Evolutionary conservation across 1,284 basidiomycete genomes (phyloP), one percentile per base, ranked within the genome.

Genomic region (Clitocybe nebularis): DNA sequence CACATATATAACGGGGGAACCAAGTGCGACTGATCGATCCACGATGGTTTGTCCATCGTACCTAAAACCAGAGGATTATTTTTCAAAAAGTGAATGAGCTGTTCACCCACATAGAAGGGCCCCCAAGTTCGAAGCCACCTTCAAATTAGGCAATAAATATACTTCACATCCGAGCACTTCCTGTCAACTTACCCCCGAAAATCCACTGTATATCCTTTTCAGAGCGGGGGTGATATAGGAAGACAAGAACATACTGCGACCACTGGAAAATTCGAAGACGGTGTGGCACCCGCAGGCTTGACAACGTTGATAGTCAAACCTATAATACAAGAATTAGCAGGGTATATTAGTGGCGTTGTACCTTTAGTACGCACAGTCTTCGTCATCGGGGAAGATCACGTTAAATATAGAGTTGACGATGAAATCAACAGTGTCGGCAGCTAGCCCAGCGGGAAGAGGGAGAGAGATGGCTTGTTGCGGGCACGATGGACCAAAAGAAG

Each of bases 291-390:
- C 1, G 66, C 56, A 3, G 79, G 74, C 22, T 66, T 71, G 40
- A 75, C 63, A 4, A 84, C 70, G 52, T 83, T 83, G 49, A 83
- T 53, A 1, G 68, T 73, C 26, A 84, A 59, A 54, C 81, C 79
- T 74, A 19, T 11, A 5, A 23, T 16, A 26, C 6, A 19, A 16
- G 9, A 14, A 32, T 29, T 9, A 57, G 49, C 22, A 23, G 33
- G 32, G 9, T 17, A 9, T 19, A 6, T 16, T 25, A 42, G 14
- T 28, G 14, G 3, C n/a, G 11, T 32, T 4, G 7, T 38, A n/a
- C 10, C 3, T n/a, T 3, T 14, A 5, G n/a, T 24, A 49, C 69
- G 47, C 44, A 75, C 74, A 79, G 50, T 77, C 74, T 54, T 79
- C 75, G 38, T 61, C 58, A 24, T 66, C 64, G 14, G 69, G 58